These are phyloP conservation scores for Dorcoceras hygrometricum DNA, from an alignment of 257 asterid species.

Conservation along the genomic window DNA sequence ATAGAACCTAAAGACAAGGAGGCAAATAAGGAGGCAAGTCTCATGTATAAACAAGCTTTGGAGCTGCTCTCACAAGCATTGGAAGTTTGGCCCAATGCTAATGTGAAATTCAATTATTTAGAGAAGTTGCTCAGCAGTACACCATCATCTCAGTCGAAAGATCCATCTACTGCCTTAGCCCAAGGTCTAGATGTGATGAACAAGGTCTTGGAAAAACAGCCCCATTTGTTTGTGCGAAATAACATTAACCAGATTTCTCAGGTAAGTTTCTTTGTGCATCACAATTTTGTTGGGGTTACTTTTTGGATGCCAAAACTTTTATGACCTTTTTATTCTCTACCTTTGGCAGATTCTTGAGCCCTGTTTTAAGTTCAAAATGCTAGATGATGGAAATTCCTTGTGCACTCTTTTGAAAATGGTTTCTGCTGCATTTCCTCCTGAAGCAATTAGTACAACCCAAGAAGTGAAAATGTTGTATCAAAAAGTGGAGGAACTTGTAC, in stretches of 20 bases:
- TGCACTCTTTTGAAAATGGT: conserved; percentile 95
- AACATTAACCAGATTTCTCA: conserved; percentile 88
- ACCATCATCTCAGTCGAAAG: conserved; percentile 97
- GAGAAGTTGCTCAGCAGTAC: conserved; percentile 94
- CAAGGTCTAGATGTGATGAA: conserved; percentile 99
- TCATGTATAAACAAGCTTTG: conserved; percentile 96
- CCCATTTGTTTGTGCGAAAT: conserved; percentile 92
- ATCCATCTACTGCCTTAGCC: conserved; percentile 95
- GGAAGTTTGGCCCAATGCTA: conserved; percentile 99
- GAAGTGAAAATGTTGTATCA: conserved; percentile 90
- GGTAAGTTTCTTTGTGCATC: conserved; percentile 43
- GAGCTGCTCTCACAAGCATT: conserved; percentile 94
- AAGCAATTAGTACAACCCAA: conserved; percentile 64
- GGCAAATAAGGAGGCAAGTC: conserved; percentile 94
- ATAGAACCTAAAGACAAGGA: conserved; percentile 99
- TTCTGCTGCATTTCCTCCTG: conserved; percentile 91
- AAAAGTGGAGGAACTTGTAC: conserved; percentile 94
- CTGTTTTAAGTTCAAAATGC: conserved; percentile 96
- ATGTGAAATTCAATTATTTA: conserved; percentile 94
- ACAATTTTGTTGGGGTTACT: conserved; percentile 25
- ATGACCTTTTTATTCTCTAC: conserved; percentile 12
- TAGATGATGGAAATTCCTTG: conserved; percentile 93
- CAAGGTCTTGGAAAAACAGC: conserved; percentile 95
- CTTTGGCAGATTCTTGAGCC: conserved; percentile 89
- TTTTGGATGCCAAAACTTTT: conserved; percentile 17